phyloP scores from a whole-genome alignment of 768 basidiomycete species.

The Neoboletus brunneissimus region DNA sequence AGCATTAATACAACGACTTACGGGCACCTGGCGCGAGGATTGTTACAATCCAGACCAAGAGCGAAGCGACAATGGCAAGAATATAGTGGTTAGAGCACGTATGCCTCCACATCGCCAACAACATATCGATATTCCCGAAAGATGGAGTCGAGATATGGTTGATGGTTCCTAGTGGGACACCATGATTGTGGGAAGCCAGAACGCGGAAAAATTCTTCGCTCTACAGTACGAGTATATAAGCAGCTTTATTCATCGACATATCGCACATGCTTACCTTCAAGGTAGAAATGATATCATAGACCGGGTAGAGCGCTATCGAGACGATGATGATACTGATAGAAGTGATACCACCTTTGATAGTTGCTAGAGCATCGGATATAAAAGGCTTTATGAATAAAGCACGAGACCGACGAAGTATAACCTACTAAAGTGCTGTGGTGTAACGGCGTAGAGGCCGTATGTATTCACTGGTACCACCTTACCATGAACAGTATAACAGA shows the following conservation, averaged over 20 bases:
- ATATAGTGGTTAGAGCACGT: slow-evolving; percentile 25
- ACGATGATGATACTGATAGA: slow-evolving; percentile 29
- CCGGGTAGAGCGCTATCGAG: slow-evolving; percentile 27
- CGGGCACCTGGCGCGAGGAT: slow-evolving; percentile 26
- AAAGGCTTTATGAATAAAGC: background rate
- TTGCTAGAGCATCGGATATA: slow-evolving; percentile 10
- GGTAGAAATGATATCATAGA: slow-evolving; percentile 15
- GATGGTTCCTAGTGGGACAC: slow-evolving; percentile 24
- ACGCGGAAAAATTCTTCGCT: slow-evolving; percentile 31
- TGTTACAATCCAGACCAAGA: slow-evolving; percentile 19
- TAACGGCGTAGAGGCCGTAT: slow-evolving; percentile 20
- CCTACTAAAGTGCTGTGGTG: slow-evolving; percentile 21
- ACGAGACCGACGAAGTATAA: background rate
- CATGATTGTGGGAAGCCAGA: slow-evolving; percentile 10
- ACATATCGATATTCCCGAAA: slow-evolving; percentile 14
- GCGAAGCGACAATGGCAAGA: slow-evolving; percentile 14
- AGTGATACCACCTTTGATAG: slow-evolving; percentile 29
- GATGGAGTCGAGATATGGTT: slow-evolving; percentile 24
- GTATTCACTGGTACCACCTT: slow-evolving; percentile 26
- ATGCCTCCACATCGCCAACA: slow-evolving; percentile 15
- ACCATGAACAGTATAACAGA: slow-evolving; percentile 28
- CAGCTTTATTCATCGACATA: background rate
- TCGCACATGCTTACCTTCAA: slow-evolving; percentile 12
- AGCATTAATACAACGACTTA: slow-evolving; percentile 10
- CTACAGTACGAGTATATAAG: slow-evolving; percentile 1